These are phyloP conservation scores for Schrenkiella parvula DNA, from an alignment of 345 rosid species.

Conservation along the genomic window DNA sequence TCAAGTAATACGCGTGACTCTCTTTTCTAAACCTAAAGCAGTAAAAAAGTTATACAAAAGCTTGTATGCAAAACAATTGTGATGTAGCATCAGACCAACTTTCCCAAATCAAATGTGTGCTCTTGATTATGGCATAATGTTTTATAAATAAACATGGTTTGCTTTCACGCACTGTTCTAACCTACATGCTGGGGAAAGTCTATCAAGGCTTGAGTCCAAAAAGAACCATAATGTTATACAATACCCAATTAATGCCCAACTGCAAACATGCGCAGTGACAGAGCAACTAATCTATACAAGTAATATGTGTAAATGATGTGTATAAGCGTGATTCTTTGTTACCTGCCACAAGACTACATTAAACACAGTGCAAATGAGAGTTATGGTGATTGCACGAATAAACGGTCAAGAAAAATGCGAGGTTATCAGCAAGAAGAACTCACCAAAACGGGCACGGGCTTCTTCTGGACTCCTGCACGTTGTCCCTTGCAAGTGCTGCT, in stretches of 20 bases:
- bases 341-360: neutral
- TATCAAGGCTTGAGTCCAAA: neutral
- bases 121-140: neutral
- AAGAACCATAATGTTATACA: neutral
- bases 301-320: neutral
- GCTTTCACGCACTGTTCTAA: neutral
- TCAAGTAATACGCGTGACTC: neutral
- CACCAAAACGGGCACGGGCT: slow-evolving; percentile 36
- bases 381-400: neutral
- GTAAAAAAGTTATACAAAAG: slow-evolving; percentile 2
- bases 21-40: neutral
- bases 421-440: slow-evolving; percentile 24
- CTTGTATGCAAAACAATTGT: neutral
- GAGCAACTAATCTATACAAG: neutral
- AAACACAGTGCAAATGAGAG: neutral
- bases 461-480: slow-evolving; percentile 21
- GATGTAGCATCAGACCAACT: neutral
- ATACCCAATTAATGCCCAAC: neutral
- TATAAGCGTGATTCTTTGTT: neutral
- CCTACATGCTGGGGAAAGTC: neutral
- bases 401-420: neutral
- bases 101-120: neutral
- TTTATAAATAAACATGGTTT: neutral
- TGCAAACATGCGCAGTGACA: neutral
- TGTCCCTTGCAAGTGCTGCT: slow-evolving; percentile 26